Evolutionary conservation across 176 grass and related monocot species (phyloP).

Genomic region (Tillandsia leiboldiana): DNA sequence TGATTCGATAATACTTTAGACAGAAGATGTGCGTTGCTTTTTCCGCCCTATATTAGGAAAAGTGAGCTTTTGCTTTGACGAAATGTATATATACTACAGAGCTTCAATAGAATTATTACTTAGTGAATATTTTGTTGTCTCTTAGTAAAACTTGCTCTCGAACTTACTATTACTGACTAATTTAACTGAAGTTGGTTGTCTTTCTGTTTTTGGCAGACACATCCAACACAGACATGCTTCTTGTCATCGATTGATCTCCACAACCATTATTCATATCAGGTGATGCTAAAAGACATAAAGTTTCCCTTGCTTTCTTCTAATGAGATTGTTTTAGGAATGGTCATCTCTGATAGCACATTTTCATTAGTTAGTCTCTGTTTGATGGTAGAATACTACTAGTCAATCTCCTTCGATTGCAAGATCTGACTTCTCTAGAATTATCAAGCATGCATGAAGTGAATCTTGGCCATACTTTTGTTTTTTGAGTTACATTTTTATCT

Average conservation of each 20-base stretch:
- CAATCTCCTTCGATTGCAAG: not conserved
- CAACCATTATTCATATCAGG: slow-evolving; percentile 99
- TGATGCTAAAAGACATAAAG: slow-evolving; percentile 28
- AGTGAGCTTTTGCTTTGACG: too few species aligned
- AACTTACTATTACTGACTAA: not conserved
- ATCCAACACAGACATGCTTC: slow-evolving; percentile 98
- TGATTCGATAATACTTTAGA: too few species aligned
- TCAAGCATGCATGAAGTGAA: not conserved
- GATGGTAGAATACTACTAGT: not conserved
- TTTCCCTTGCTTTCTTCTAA: not conserved
- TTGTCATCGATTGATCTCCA: slow-evolving; percentile 99
- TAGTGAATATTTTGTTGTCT: too few species aligned
- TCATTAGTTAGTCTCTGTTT: slow-evolving; percentile 2
- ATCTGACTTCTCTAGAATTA: too few species aligned
- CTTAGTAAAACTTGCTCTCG: too few species aligned
- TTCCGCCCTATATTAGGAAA: too few species aligned
- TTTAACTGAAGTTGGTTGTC: not conserved
- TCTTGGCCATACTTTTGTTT: not conserved
- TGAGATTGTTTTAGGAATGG: slow-evolving; percentile 12
- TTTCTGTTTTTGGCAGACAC: slow-evolving; percentile 55
- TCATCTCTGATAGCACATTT: not conserved
- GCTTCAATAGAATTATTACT: too few species aligned
- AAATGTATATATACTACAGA: too few species aligned
- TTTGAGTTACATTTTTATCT: not conserved
- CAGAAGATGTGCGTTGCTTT: too few species aligned